phyloP scores from a whole-genome alignment of 768 basidiomycete species.

The Coprinellus aureogranulatus region DNA sequence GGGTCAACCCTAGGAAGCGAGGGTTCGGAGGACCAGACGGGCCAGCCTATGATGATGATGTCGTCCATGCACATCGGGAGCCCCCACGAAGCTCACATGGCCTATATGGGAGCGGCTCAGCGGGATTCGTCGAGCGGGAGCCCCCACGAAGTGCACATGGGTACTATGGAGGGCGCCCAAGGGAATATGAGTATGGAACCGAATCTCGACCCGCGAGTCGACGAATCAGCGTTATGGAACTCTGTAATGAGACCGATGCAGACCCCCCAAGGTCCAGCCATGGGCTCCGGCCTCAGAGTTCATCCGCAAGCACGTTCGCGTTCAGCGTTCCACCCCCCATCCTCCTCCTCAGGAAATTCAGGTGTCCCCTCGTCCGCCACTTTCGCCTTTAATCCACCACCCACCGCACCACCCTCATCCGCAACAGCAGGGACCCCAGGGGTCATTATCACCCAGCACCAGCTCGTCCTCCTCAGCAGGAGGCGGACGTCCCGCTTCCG shows the following conservation, averaged over 20 bases:
- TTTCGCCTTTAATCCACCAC: background rate
- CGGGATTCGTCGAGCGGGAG: background rate
- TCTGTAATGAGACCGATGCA: slow-evolving; percentile 68
- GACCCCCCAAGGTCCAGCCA: background rate
- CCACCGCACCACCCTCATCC: slow-evolving; percentile 5
- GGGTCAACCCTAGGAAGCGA: slow-evolving; percentile 57
- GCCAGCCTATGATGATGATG: slow-evolving; percentile 29
- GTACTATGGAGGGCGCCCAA: slow-evolving; percentile 8
- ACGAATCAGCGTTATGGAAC: slow-evolving; percentile 81
- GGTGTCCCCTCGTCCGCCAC: slow-evolving; percentile 13
- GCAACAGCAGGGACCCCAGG: slow-evolving; percentile 13
- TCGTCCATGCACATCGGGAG: slow-evolving; percentile 8
- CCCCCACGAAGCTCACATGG: slow-evolving; percentile 10
- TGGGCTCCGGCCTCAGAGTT: background rate
- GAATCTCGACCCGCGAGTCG: slow-evolving; percentile 79
- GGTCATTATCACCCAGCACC: slow-evolving; percentile 20
- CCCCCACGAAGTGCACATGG: slow-evolving; percentile 10
- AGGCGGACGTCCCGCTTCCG: background rate
- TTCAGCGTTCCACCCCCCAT: background rate
- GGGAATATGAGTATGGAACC: slow-evolving; percentile 63
- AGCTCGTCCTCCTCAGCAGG: background rate
- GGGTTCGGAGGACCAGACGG: slow-evolving; percentile 59
- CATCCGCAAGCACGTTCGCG: background rate
- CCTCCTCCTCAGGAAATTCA: background rate
- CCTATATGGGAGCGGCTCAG: background rate